Evolutionary conservation across 1,139 yeast genomes (phyloP), one percentile per base, ranked within the genome.

Genomic region (Saccharomyces hybrid): DNA sequence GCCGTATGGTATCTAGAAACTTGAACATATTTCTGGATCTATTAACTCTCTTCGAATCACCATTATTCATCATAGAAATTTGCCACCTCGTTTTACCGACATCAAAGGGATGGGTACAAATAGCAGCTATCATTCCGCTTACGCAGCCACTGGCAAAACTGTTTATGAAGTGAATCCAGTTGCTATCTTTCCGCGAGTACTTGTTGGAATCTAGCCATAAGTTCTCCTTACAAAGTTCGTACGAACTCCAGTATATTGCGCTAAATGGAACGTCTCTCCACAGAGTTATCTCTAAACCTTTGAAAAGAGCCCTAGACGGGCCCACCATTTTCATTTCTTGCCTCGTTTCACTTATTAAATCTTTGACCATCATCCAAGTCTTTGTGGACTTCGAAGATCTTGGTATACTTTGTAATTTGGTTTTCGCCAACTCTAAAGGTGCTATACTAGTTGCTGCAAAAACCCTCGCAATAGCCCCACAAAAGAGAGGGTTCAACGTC

Each of bases 201-300:
- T 9, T n/a, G 59, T 61, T 54, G 34, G 49, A 26, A 31, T 55
- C 47, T 53, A 46, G 27, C 52, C 65, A 56, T 25, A 66, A 53
- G 9, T 54, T 56, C 26, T 58, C 59, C 57, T 72, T 75, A 51
- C 66, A 70, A 56, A 75, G 69, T 65, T 88, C 96, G 67, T 88
- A 88, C 5, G 88, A 80, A 5, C 90, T 81, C 99, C 99, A 93
- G 70, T 93, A 93, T 2, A 93, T 83, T 1, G 96, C 97, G 55
- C 95, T 86, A 68, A 93, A 93, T 2, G 99, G 99, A 0, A 91
- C 98, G 68, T 93, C 99, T 70, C 99, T 77, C 96, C 96, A 91
- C 26, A 93, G 75, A 0, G 99, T 93, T 50, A 93, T 77, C 47
- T 86, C 83, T 41, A 95, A 73, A 0, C 99, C 99, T 54, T 85